Percentiles rank a stretch among this genome's conserved stretches.
Evolutionary conservation across 768 basidiomycete genomes (phyloP).

Genomic region (Hortiboletus flavorubellus): DNA sequence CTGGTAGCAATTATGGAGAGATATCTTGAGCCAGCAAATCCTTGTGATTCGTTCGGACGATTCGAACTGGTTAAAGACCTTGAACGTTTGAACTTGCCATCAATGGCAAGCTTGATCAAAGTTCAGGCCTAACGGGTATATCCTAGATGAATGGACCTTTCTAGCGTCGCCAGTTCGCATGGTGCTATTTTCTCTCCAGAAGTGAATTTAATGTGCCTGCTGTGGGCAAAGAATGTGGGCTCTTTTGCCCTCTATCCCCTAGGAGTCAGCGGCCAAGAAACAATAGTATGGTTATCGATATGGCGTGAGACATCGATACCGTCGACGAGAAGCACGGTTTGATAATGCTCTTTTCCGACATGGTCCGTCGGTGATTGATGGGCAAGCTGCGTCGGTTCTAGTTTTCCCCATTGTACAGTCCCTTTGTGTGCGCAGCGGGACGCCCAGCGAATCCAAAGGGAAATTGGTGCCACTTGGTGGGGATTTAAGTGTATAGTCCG

Average conservation of each 20-base stretch:
- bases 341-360: neutral
- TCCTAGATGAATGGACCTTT: constrained; percentile 7
- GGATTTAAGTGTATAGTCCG: neutral
- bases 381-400: constrained; percentile 1
- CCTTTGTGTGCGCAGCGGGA: constrained; percentile 2
- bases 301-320: constrained; percentile 26
- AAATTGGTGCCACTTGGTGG: neutral
- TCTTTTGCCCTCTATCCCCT: constrained; percentile 14
- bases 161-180: neutral
- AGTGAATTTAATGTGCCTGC: constrained; percentile 18
- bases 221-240: neutral
- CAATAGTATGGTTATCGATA: constrained; percentile 47
- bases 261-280: constrained; percentile 29
- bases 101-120: constrained; percentile 11
- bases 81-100: constrained; percentile 12
- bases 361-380: constrained; percentile 12
- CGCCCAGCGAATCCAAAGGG: neutral
- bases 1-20: neutral
- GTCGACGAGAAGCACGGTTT: constrained; percentile 6
- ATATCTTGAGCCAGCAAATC: neutral
- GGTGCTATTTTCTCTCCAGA: neutral
- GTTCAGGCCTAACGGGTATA: constrained; percentile 3
- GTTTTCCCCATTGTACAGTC: constrained; percentile 7
- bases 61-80: neutral
- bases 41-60: neutral